Evolutionary conservation across 495 filamentous ascomycete genomes (phyloP).

Genomic region (Lasiosphaeria miniovina): DNA sequence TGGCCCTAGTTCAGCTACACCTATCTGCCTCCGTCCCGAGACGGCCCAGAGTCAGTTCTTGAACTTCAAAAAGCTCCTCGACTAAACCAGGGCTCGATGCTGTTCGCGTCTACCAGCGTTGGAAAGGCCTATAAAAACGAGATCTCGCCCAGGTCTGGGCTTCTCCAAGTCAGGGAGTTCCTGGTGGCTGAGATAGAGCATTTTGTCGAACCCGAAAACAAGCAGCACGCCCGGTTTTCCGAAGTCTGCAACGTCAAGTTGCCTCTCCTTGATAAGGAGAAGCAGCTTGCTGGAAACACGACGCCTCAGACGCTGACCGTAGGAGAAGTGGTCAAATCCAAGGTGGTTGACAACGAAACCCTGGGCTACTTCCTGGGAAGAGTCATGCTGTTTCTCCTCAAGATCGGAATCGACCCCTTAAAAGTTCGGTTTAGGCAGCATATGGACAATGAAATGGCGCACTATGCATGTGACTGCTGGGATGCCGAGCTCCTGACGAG

Average conservation of each 20-base stretch:
- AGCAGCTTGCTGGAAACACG: constrained; percentile 50
- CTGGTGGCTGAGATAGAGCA: constrained; percentile 4
- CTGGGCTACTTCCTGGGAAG: constrained; percentile 67
- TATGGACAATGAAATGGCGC: constrained; percentile 72
- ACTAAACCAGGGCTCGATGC: constrained; percentile 2
- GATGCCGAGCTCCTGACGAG: constrained; percentile 63
- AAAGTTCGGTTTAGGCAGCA: constrained; percentile 69
- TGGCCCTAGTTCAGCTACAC: constrained; percentile 4
- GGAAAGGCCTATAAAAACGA: constrained; percentile 1
- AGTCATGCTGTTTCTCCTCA: constrained; percentile 58
- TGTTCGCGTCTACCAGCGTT: neutral
- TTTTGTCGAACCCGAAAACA: constrained; percentile 1
- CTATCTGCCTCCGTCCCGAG: neutral
- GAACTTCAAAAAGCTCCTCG: constrained; percentile 4
- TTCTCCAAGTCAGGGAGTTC: constrained; percentile 2
- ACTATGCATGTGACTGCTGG: constrained; percentile 70
- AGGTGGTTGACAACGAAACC: constrained; percentile 66
- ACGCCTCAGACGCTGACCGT: constrained; percentile 52
- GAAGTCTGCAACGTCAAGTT: constrained; percentile 20
- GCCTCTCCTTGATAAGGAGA: constrained; percentile 54
- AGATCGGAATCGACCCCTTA: constrained; percentile 57
- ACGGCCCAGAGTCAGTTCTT: constrained; percentile 3
- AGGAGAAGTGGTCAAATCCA: constrained; percentile 56
- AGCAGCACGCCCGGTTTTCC: neutral
- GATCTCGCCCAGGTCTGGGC: neutral